Conservation (phyloP, 306 rosid genomes). For the Cicer arietinum region DNA sequence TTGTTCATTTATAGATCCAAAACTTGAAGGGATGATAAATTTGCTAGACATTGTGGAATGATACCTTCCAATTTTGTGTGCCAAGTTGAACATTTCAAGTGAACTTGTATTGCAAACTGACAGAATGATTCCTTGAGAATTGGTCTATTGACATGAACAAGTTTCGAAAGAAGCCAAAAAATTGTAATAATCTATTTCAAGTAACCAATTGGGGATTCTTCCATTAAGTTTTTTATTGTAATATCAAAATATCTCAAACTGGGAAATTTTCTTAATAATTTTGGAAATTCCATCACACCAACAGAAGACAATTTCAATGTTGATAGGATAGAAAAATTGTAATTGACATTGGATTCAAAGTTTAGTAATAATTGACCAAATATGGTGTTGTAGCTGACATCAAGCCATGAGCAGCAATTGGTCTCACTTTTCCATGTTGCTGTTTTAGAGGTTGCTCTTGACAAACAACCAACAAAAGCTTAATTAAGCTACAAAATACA, state of each 20-base stretch:
- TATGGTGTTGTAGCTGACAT: constrained; percentile 7
- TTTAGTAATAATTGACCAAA: not conserved
- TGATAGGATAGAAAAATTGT: not conserved
- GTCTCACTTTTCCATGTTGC: constrained; percentile 30
- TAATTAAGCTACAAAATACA: too few relatives aligned
- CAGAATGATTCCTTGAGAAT: not conserved
- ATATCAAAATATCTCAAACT: not conserved
- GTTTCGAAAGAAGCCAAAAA: constrained; percentile 27
- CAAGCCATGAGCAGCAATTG: constrained; percentile 40
- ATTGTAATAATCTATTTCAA: not conserved
- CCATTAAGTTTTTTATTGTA: not conserved
- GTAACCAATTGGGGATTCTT: constrained; percentile 3
- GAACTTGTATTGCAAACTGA: constrained; percentile 26
- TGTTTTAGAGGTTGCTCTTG: too few relatives aligned
- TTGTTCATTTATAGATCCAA: constrained; percentile 44
- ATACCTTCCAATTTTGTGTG: constrained; percentile 10
- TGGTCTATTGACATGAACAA: constrained; percentile 9
- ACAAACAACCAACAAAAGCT: too few relatives aligned
- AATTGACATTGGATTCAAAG: not conserved
- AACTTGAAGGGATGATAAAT: not conserved
- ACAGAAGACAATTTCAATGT: not conserved
- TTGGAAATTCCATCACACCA: not conserved
- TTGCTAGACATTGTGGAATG: constrained; percentile 47
- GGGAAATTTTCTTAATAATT: not conserved
- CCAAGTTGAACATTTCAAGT: not conserved